Evolutionary conservation across 495 filamentous ascomycete genomes (phyloP), one percentile per base, ranked within the genome.

Genomic region (Penicillium tannophilum): DNA sequence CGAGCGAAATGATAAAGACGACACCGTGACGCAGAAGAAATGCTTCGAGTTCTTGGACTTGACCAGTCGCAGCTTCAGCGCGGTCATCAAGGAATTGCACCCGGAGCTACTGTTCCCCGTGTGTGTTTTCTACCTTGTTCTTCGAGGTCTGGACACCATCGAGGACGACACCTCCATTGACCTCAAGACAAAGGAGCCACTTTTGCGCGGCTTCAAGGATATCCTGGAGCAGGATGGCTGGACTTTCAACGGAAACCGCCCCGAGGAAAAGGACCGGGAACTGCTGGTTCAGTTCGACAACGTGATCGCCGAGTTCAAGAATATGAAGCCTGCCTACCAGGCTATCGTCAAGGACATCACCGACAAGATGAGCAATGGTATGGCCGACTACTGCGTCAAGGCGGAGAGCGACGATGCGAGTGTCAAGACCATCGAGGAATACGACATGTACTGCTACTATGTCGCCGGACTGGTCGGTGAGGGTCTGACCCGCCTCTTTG

Each of bases 101-200:
- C 91, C 92, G 0, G 93, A 98, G 74, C 83, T 98, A 17, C 86
- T 98, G 23, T 82, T 97, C 36, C 91, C 95, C 2, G 82, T 98
- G 46, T 86, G 84, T 52, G 79, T 98, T n/a, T 98, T 98, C 82
- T 98, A 98, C 75, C 81, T 98, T 36, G 84, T 89, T 35, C 81
- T 98, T 14, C 88, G 94, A 51, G 95, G 89, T 9, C 82, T 98
- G 47, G 94, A 98, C 71, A 98, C 94, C 19, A 91, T 98, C 56
- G 94, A 98, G 75, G 94, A 98, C 82, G 94, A 98, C 73, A 98
- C 97, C 85, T 96, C 94, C 4, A 87, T 98, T 53, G 79, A 87
- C 1, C 74, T 92, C 10, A 79, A 80, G 55, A 84, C 81, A 60
- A 98, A 98, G 79, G 93, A 94, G 72, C 91, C 92, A 4, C 74